Conservation (phyloP, 1,139 yeast species). For the Yarrowia galli region DNA sequence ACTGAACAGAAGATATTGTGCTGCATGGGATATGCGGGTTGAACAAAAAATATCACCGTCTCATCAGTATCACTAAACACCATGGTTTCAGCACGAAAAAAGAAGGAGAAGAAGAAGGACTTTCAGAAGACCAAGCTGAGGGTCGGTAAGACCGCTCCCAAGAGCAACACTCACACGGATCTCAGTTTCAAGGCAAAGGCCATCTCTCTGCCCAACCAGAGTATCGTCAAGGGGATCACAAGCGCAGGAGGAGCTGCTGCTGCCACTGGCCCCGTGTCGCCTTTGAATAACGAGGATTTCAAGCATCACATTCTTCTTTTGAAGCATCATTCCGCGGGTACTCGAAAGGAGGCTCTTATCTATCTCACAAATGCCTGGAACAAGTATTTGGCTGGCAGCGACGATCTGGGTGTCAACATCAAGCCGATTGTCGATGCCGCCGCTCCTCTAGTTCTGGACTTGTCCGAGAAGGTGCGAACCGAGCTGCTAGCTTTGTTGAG, state of each 20-base stretch:
- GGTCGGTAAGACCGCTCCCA: conserved; percentile 83
- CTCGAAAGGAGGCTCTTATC: conserved; percentile 75
- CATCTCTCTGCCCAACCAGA: conserved; percentile 50
- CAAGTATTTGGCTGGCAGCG: conserved; percentile 41
- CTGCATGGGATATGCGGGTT: neutral
- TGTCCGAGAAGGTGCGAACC: conserved; percentile 67
- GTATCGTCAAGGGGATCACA: conserved; percentile 49
- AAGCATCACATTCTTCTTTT: conserved; percentile 61
- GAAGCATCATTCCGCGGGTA: conserved; percentile 76
- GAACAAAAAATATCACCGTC: conserved; percentile 18
- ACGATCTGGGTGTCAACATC: conserved; percentile 50
- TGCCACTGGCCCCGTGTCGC: neutral
- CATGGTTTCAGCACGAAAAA: conserved; percentile 50
- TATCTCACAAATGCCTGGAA: conserved; percentile 42
- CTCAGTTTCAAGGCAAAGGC: conserved; percentile 80
- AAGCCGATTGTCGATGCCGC: conserved; percentile 65
- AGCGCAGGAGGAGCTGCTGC: conserved; percentile 22
- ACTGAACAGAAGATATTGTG: no score
- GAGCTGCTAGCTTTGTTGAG: conserved; percentile 62
- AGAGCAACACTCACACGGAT: conserved; percentile 78
- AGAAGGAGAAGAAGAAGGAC: conserved; percentile 73
- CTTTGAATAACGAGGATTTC: conserved; percentile 47
- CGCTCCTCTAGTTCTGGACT: conserved; percentile 67
- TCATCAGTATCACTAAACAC: conserved; percentile 2
- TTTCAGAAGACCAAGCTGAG: conserved; percentile 81